A percentile compares a stretch with the other conserved stretches of the same genome.
These are phyloP conservation scores for Barnettozyma sucrosica DNA, from an alignment of 805 yeast genomes.

Conservation along the genomic window DNA sequence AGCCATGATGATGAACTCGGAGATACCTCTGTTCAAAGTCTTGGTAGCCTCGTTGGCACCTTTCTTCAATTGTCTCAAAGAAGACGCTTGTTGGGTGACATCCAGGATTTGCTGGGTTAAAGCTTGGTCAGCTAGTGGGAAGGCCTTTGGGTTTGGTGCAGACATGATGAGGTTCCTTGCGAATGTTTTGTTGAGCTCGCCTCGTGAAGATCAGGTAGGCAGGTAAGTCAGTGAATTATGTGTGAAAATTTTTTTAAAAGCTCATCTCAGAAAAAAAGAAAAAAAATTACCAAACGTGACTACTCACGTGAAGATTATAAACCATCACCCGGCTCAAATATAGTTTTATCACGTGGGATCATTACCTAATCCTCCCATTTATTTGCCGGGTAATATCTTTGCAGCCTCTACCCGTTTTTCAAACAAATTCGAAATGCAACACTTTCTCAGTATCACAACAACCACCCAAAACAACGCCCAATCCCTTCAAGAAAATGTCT, in stretches of 20 bases:
- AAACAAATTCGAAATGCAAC: not conserved
- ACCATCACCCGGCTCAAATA: not conserved
- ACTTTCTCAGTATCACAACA: not conserved
- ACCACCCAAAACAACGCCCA: not conserved
- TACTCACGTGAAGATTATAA: not conserved
- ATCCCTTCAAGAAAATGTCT: not conserved
- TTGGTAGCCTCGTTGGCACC: slow-evolving; percentile 99
- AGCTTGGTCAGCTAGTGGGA: slow-evolving; percentile 96
- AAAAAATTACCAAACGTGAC: not conserved
- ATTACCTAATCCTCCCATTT: not conserved
- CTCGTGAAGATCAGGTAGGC: slow-evolving; percentile 15
- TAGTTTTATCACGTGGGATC: not conserved
- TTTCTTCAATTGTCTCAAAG: slow-evolving; percentile 96
- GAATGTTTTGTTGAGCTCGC: slow-evolving; percentile 25
- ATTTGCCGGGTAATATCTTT: not conserved
- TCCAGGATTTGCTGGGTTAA: slow-evolving; percentile 95
- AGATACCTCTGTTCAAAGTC: slow-evolving; percentile 98
- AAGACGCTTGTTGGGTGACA: slow-evolving; percentile 96
- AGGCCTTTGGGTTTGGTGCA: slow-evolving; percentile 95
- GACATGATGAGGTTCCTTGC: slow-evolving; percentile 63
- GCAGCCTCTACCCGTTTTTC: not conserved
- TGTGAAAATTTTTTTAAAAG: not conserved
- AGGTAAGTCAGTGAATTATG: no score
- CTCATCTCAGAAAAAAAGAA: slow-evolving; percentile 1
- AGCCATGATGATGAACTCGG: slow-evolving; percentile 99